Percentiles rank a stretch among this genome's conserved stretches.
Evolutionary conservation across 495 filamentous ascomycete species (phyloP).

Genomic region (Friedmanniomyces simplex): DNA sequence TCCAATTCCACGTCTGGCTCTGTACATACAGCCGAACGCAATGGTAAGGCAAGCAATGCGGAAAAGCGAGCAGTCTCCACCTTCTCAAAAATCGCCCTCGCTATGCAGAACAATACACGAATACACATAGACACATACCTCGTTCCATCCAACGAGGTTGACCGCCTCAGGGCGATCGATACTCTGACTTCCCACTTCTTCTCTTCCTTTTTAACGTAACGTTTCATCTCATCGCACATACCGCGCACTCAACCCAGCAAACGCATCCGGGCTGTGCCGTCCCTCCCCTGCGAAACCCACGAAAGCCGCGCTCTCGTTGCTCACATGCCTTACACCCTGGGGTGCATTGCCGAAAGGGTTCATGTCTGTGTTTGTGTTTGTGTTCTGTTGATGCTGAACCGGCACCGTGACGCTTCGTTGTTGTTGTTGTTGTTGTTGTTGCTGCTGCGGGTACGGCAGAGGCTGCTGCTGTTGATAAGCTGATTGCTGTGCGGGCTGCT

Average conservation of each 20-base stretch:
- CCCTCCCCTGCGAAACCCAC: conserved; percentile 55
- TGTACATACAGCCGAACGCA: no score
- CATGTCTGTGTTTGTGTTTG: neutral
- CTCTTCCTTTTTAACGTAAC: neutral
- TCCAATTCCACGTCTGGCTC: no score
- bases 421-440: conserved; percentile 10
- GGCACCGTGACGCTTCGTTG: no score
- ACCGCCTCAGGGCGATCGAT: no score
- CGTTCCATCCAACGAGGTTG: no score
- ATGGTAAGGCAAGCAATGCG: no score
- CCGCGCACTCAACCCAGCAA: conserved; percentile 79
- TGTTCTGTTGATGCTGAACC: no score
- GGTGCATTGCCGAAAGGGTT: conserved; percentile 29
- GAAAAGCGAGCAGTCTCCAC: no score
- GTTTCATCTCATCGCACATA: conserved; percentile 32
- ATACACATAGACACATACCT: no score
- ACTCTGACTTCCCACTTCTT: neutral
- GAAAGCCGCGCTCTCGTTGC: conserved; percentile 82
- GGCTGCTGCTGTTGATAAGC: conserved; percentile 16
- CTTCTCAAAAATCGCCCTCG: no score
- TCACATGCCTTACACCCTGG: conserved; percentile 45
- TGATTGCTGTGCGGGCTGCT: conserved; percentile 19
- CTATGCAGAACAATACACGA: no score
- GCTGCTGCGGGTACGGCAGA: conserved; percentile 10
- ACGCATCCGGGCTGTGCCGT: conserved; percentile 90